A percentile compares a stretch with the other conserved stretches of the same genome.
phyloP scores from a whole-genome alignment of 768 basidiomycete species.

The Pulveroboletus sp. region DNA sequence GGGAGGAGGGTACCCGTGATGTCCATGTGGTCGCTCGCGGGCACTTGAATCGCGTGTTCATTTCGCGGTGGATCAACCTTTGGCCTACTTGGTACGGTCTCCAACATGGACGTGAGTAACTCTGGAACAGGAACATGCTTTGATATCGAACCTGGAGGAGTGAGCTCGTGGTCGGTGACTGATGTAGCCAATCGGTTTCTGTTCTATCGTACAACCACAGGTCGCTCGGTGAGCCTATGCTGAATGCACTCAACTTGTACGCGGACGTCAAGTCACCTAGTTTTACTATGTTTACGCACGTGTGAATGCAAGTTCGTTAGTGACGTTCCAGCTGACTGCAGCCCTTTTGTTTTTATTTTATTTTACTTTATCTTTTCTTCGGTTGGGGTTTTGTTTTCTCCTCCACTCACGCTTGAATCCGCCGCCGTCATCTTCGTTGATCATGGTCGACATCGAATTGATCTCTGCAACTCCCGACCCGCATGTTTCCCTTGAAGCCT shows the following conservation, averaged over 20 bases:
- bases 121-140: slow-evolving; percentile 59
- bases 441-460: slow-evolving; percentile 36
- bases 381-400: slow-evolving; percentile 6
- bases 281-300: slow-evolving; percentile 20
- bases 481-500: slow-evolving; percentile 20
- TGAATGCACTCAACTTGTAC: slow-evolving; percentile 70
- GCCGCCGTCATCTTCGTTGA: slow-evolving; percentile 20
- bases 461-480: slow-evolving; percentile 19
- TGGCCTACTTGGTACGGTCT: slow-evolving; percentile 50
- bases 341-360: slow-evolving; percentile 9
- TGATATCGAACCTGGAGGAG: slow-evolving; percentile 80
- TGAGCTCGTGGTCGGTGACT: slow-evolving; percentile 27
- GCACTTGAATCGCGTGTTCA: slow-evolving; percentile 69
- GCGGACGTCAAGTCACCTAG: slow-evolving; percentile 34
- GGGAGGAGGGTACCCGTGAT: slow-evolving; percentile 68
- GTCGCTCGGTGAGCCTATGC: slow-evolving; percentile 68
- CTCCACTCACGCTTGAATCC: slow-evolving; percentile 1
- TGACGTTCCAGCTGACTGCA: slow-evolving; percentile 11
- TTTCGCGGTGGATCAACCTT: slow-evolving; percentile 80
- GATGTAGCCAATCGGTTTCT: slow-evolving; percentile 48
- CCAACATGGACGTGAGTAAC: slow-evolving; percentile 2
- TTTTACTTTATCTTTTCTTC: slow-evolving; percentile 3
- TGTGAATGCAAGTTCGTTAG: slow-evolving; percentile 13
- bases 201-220: slow-evolving; percentile 83
- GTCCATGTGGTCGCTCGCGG: slow-evolving; percentile 90